phyloP scores from a whole-genome alignment of 345 rosid species.

The Eucalyptus erythrocorys region DNA sequence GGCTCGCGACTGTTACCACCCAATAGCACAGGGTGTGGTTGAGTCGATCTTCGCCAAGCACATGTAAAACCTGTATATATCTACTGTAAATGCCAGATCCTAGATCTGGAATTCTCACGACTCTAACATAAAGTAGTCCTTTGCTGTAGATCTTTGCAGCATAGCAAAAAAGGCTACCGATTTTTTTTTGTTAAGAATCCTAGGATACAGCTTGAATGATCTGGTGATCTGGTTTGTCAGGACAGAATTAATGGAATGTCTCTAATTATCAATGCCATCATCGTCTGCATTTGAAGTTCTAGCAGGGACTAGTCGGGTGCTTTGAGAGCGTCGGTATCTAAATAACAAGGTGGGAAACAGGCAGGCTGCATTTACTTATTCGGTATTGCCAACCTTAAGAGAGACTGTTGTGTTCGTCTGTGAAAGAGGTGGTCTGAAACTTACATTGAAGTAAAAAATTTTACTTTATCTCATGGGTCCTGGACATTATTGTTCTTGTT shows the following conservation, averaged over 20 bases:
- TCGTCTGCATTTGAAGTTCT: background rate
- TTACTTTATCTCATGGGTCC: background rate
- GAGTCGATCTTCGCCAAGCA: conserved; percentile 77
- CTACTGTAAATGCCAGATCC: background rate
- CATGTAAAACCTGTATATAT: conserved; percentile 10
- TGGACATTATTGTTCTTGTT: background rate
- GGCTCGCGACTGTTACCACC: conserved; percentile 76
- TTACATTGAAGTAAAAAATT: background rate
- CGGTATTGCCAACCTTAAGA: background rate
- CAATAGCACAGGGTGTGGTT: conserved; percentile 80
- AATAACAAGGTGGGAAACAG: background rate
- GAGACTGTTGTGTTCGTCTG: background rate
- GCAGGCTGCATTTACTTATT: background rate
- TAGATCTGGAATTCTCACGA: background rate
- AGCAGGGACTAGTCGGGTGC: background rate
- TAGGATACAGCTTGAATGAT: background rate
- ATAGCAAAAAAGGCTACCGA: background rate
- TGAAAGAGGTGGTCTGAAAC: background rate
- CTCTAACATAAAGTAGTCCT: background rate
- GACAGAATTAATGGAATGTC: background rate
- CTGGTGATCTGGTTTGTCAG: background rate
- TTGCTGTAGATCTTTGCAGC: background rate
- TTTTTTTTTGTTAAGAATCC: background rate
- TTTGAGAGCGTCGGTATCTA: background rate
- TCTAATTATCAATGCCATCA: background rate